Evolutionary conservation across 1,139 yeast genomes (phyloP).

Genomic region (Hanseniaspora sp.): DNA sequence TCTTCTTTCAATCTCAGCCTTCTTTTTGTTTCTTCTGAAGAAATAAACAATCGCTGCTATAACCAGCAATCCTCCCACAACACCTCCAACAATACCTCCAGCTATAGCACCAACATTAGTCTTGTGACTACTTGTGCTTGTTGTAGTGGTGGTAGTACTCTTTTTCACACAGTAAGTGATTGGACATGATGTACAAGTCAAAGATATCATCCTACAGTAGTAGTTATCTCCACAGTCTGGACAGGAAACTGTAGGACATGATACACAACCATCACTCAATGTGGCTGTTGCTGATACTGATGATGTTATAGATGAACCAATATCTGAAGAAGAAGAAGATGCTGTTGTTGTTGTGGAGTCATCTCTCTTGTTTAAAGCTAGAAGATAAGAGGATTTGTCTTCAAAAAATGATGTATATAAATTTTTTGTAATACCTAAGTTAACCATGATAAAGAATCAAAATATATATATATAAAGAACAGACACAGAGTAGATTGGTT

Average conservation of each 20-base stretch:
- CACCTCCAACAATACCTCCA: constrained; percentile 63
- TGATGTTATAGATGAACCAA: background rate
- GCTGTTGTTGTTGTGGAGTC: background rate
- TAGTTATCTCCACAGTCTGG: constrained; percentile 46
- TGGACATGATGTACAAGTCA: constrained; percentile 50
- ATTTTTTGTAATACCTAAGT: background rate
- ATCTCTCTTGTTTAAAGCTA: background rate
- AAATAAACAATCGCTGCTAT: constrained; percentile 33
- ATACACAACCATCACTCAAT: constrained; percentile 37
- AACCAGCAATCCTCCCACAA: constrained; percentile 42
- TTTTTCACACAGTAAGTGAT: constrained; percentile 40
- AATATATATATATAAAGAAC: too few species aligned
- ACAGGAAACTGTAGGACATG: constrained; percentile 39
- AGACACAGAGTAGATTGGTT: too few species aligned
- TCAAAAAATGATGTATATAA: background rate
- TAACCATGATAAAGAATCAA: background rate
- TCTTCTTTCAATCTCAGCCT: constrained; percentile 23
- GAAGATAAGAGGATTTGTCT: background rate
- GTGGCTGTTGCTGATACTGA: constrained; percentile 16
- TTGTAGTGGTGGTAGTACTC: constrained; percentile 16
- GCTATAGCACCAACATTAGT: constrained; percentile 23
- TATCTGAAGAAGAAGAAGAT: background rate
- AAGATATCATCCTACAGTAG: constrained; percentile 42
- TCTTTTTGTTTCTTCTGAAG: constrained; percentile 33
- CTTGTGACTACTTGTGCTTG: constrained; percentile 18